Base-by-base conservation (phyloP, 495 filamentous ascomycete species). In the Gamarada debralockiae region DNA sequence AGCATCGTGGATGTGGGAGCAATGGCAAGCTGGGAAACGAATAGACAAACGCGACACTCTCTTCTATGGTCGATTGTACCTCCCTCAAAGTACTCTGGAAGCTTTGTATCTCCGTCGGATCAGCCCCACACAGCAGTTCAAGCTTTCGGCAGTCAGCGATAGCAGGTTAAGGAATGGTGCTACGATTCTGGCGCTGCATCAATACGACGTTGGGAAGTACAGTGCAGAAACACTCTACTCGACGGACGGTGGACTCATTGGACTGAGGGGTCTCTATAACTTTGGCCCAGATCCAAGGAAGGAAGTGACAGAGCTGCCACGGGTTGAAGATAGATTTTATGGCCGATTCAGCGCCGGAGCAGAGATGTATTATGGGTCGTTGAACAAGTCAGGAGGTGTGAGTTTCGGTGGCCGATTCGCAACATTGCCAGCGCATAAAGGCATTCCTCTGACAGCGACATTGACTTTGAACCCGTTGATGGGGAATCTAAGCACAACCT, bases 391-490 rank as follows among this genome's bases (percentile, higher is more conserved):
- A 14, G 85, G 92, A 21, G 93, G 93, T 51, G 82, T 82, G 64
- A 78, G 78, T 33, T 55, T 79, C n/a, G 93, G 92, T 2, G 72
- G 92, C 17, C 81, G 93, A 37, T 98, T 97, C 62, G 86, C 86
- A 21, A 98, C 95, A 4, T 72, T 98, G 23, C 92, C 95, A n/a
- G 77, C 82, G 6, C 86, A 96, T 54, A 85, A 83, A 0, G 84
- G 88, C 37, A 76, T 92, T 45, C 93, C 93, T 0, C 86, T 96
- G 56, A 97, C 93, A 6, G 89, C 95, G 53, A 97, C 93, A 4
- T 71, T 93, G 57, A 95, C 89, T 13, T 65, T 97, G 27, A 96
- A 95, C 43, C 93, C 93, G 0, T 74, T 98, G 10, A 97, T 96
- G 77, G 93, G 93, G 24, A 95, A 86, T 52, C 73, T 97, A 46